Base-by-base conservation (phyloP, 306 rosid species). In the Ammopiptanthus mongolicus region DNA sequence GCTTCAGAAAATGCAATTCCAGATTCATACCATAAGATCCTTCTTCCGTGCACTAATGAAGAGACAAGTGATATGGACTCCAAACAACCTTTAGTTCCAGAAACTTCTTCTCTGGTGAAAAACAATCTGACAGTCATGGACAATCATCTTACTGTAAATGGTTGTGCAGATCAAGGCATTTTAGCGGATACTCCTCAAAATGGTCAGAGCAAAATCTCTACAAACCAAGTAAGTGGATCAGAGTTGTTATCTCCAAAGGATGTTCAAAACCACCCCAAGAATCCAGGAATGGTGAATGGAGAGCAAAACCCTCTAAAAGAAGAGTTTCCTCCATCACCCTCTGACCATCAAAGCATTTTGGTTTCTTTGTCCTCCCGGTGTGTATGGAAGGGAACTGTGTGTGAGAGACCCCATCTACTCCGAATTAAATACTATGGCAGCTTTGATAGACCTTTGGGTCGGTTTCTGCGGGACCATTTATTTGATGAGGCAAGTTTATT, bases 391-490 rank as follows among this genome's bases (percentile, higher is more conserved):
- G 97, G 99, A 48, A 89, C 97, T 71, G 91, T 89, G 52, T 96
- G 98, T 77, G 99, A 92, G 88, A 88, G 96, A 83, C 85, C 98
- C 6, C 98, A 92, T 83, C 92, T 96, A 42, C 86, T 90, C 74
- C 96, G 99, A 82, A 92, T 96, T 37, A 96, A 89, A 88, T 96
- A 96, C 81, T 96, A 96, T 82, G 99, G 99, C 47, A 96, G 84
- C 75, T 92, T 89, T 64, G 99, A 96, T 77, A 92, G 88, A 77
- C 98, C 99, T 46, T 78, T 96, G 76, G 99, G 99, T 33, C 86
- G 96, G 74, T 96, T 87, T 87, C 72, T 96, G 68, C 85, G 88
- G 55, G 99, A 96, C 80, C 88, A 90, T 85, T 90, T 96, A 83
- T 96, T 96, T 80, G 97, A 96, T 87, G 92, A 90, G 96, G 98